These are phyloP conservation scores for Penicillium sp. DNA, from an alignment of 2,329 filamentous ascomycete genomes.

Conservation along the genomic window DNA sequence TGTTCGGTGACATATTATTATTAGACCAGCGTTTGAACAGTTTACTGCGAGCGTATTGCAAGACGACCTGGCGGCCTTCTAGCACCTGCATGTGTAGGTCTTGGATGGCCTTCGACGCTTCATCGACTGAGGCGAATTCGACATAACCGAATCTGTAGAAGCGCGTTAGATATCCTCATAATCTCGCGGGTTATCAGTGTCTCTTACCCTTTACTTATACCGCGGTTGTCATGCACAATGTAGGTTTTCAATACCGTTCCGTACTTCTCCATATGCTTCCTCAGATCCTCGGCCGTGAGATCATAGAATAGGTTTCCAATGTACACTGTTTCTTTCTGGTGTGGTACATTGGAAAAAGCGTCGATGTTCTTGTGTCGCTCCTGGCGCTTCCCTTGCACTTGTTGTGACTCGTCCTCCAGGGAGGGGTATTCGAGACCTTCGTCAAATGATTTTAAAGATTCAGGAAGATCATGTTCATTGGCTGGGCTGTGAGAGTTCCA, in stretches of 20 bases:
- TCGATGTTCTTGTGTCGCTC: neutral
- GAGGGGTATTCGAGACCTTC: neutral
- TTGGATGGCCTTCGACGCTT: constrained; percentile 54
- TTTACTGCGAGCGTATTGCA: constrained; percentile 53
- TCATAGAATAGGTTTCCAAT: constrained; percentile 68
- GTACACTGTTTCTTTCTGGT: constrained; percentile 53
- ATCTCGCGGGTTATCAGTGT: neutral
- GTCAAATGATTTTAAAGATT: neutral
- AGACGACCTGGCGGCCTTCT: constrained; percentile 60
- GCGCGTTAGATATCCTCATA: neutral
- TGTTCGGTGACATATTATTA: constrained; percentile 19
- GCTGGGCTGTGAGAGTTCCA: constrained; percentile 12
- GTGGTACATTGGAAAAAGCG: constrained; percentile 3
- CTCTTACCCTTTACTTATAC: constrained; percentile 64
- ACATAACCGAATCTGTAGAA: constrained; percentile 61
- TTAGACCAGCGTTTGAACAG: constrained; percentile 8
- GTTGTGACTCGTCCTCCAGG: neutral
- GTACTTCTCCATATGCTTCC: constrained; percentile 57
- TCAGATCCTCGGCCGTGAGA: constrained; percentile 57
- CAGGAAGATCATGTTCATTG: neutral
- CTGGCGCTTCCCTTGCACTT: constrained; percentile 5
- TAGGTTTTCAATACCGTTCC: constrained; percentile 51
- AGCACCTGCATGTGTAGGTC: constrained; percentile 57
- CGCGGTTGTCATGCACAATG: constrained; percentile 58
- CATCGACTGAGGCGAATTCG: constrained; percentile 52